A percentile compares a stretch with the other conserved stretches of the same genome.
Evolutionary conservation across 805 yeast species (phyloP).

Genomic region (Suhomyces sp.): DNA sequence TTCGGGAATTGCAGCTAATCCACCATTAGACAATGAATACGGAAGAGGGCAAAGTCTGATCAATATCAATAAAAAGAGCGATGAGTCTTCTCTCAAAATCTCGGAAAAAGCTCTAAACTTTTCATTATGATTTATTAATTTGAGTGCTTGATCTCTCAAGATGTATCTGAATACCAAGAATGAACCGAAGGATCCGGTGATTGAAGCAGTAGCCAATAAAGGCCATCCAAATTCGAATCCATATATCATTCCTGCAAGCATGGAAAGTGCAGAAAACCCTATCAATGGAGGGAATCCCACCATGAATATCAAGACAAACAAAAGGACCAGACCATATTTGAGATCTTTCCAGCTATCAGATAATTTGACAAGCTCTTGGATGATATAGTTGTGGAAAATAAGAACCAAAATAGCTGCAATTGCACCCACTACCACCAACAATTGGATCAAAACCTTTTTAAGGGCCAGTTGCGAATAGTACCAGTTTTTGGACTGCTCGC

Average conservation of each 20-base stretch:
- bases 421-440: conserved; percentile 18
- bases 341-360: conserved; percentile 46
- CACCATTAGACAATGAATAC: conserved; percentile 88
- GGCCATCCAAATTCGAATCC: conserved; percentile 84
- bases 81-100: conserved; percentile 66
- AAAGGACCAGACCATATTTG: conserved; percentile 39
- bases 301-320: conserved; percentile 52
- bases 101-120: conserved; percentile 72
- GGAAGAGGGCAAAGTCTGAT: conserved; percentile 90
- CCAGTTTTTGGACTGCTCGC: conserved; percentile 12
- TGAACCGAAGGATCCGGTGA: conserved; percentile 71
- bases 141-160: conserved; percentile 54
- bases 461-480: conserved; percentile 14
- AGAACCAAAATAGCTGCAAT: conserved; percentile 17
- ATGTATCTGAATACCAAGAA: conserved; percentile 64
- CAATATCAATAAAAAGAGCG: conserved; percentile 61
- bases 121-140: conserved; percentile 57
- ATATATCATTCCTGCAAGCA: conserved; percentile 74
- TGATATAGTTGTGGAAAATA: conserved; percentile 34
- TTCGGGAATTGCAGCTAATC: conserved; percentile 83
- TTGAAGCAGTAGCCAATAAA: conserved; percentile 63
- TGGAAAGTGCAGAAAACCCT: conserved; percentile 71
- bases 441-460: conserved; percentile 11
- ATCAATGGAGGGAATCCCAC: conserved; percentile 90
- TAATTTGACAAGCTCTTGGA: conserved; percentile 35